phyloP scores from a whole-genome alignment of 176 grass and related monocot genomes.

The Stipa capillata region DNA sequence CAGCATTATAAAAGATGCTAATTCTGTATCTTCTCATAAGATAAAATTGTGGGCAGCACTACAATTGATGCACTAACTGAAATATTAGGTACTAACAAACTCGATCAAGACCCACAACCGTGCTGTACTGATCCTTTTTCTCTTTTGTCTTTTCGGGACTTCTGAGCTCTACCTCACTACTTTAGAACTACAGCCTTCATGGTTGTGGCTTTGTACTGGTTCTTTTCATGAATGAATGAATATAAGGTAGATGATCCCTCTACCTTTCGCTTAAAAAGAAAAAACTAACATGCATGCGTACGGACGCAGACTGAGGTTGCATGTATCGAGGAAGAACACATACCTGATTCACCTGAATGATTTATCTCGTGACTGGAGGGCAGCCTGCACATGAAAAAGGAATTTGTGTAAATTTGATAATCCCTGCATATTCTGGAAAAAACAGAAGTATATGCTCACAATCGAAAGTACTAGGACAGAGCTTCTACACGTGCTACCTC shows the following conservation, averaged over 20 bases:
- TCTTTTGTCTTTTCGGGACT: no score
- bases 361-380: not conserved
- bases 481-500: not conserved
- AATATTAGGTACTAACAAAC: not conserved
- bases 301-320: not conserved
- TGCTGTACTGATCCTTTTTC: no score
- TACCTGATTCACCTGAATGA: not conserved
- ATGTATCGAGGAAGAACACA: not conserved
- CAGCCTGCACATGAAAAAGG: not conserved
- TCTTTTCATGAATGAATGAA: no score
- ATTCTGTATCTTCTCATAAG: not conserved
- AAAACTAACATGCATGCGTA: no score
- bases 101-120: no score
- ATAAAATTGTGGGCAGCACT: not conserved
- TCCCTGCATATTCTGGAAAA: not conserved
- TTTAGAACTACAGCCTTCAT: no score
- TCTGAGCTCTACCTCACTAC: no score
- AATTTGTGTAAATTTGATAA: not conserved
- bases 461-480: not conserved
- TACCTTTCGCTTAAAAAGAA: no score
- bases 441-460: not conserved
- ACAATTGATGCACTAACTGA: not conserved
- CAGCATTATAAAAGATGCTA: not conserved
- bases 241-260: no score
- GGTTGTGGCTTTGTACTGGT: no score